Evolutionary conservation across 768 basidiomycete species (phyloP), one percentile per base, ranked within the genome.

Genomic region (Vararia minispora): DNA sequence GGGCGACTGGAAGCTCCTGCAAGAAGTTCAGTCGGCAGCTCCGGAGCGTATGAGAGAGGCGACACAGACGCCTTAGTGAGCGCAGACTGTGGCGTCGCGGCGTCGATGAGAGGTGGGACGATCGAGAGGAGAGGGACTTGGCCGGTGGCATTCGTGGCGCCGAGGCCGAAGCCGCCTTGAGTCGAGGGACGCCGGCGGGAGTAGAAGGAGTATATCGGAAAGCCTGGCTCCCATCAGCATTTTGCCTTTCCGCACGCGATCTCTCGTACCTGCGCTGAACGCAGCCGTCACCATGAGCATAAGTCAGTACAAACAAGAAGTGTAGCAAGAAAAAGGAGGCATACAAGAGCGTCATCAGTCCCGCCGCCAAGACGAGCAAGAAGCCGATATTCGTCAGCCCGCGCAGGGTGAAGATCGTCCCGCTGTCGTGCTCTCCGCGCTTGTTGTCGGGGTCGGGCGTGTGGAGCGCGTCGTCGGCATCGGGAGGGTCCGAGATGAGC

Each of bases 81-180:
- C 13, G 48, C 48, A 7, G 33, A 36, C 35, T 65, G 38, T 8
- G 68, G 68, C 35, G 69, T 67, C 33, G 55, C 61, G 18, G 62
- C 60, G n/a, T 28, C 68, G 65, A 50, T 38, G 48, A 51, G 42
- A 32, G 51, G 27, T n/a, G 41, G 9, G n/a, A 31, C 27, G 24
- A 34, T 29, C 26, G 30, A 21, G 10, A 66, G 54, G 23, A 48
- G 40, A 2, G 69, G 26, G 40, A 64, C 67, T 56, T 89, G 84
- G 0, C 87, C 83, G 0, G 74, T 71, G 3, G 73, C 66, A 44
- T 88, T 88, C 50, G 71, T 74, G 2, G 83, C 84, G 3, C 85
- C 84, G 5, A 86, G 58, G 48, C 83, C 82, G 59, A 78, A 87
- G 7, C 69, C 81, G 2, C 74, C 62, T 17, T 56, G 69, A 0